Conservation (phyloP, 768 basidiomycete genomes). For the Polyporus arcularius region DNA sequence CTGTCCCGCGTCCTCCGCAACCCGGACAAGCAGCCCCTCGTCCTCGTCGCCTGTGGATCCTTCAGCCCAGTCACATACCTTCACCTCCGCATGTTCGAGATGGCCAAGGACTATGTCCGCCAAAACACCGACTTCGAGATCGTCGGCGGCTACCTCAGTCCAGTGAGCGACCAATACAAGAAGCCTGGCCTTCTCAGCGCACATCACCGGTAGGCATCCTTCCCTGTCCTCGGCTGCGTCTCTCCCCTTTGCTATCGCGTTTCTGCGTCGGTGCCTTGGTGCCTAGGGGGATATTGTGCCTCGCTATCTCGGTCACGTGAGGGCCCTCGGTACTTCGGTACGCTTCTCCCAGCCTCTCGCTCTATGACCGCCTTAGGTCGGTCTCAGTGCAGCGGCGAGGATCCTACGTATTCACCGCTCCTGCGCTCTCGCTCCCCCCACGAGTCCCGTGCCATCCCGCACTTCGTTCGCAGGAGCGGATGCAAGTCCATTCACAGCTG, state of each 20-base stretch:
- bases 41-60: slow-evolving; percentile 95
- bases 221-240: not conserved
- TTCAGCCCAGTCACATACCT: slow-evolving; percentile 98
- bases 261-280: not conserved
- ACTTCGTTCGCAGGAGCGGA: too few relatives aligned
- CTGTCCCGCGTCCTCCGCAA: slow-evolving; percentile 59
- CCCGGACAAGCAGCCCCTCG: slow-evolving; percentile 76
- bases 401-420: too few relatives aligned
- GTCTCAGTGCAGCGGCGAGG: too few relatives aligned
- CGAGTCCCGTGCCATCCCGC: too few relatives aligned
- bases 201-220: slow-evolving; percentile 72
- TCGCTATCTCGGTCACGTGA: slow-evolving; percentile 5
- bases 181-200: slow-evolving; percentile 92
- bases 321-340: not conserved
- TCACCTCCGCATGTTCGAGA: slow-evolving; percentile 99
- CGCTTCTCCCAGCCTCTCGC: too few relatives aligned
- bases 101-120: slow-evolving; percentile 95
- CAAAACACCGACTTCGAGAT: slow-evolving; percentile 94
- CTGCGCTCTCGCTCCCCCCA: too few relatives aligned
- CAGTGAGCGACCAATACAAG: slow-evolving; percentile 95
- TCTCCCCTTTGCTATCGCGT: slow-evolving; percentile 3
- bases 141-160: slow-evolving; percentile 93
- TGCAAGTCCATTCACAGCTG: too few relatives aligned
- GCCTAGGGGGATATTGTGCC: not conserved
- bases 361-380: too few relatives aligned